Percentiles rank a stretch among this genome's conserved stretches.
These are phyloP conservation scores for Phytophthora macrochlamydospora DNA, from an alignment of 352 stramenopile genomes.

Conservation along the genomic window DNA sequence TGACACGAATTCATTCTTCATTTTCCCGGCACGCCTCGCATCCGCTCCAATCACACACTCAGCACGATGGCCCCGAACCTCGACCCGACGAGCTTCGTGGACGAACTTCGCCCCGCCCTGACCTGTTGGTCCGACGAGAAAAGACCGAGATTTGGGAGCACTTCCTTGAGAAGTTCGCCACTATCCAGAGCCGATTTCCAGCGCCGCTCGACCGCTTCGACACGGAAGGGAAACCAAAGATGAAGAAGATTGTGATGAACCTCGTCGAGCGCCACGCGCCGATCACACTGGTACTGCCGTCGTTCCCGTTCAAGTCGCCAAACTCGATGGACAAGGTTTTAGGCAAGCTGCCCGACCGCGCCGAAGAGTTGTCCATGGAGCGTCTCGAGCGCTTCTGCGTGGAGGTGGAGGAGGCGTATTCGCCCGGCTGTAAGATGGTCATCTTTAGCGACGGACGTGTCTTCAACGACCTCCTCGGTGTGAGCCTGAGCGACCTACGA, in stretches of 20 bases:
- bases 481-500: conserved; percentile 15
- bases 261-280: conserved; percentile 16
- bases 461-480: conserved; percentile 20
- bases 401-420: conserved; percentile 24
- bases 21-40: neutral
- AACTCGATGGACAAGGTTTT: conserved; percentile 23
- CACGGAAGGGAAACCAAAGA: conserved; percentile 11
- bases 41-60: neutral
- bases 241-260: conserved; percentile 12
- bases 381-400: conserved; percentile 22
- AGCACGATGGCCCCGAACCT: neutral
- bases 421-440: conserved; percentile 20
- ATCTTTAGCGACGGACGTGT: conserved; percentile 28
- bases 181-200: conserved; percentile 23
- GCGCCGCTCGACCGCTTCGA: conserved; percentile 12
- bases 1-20: neutral
- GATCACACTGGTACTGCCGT: conserved; percentile 8
- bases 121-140: neutral
- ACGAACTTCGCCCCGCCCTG: neutral
- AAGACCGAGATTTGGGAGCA: conserved; percentile 7
- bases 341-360: conserved; percentile 18
- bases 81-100: neutral
- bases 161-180: conserved; percentile 16
- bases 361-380: conserved; percentile 19
- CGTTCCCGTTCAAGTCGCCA: conserved; percentile 18